Evolutionary conservation across 768 basidiomycete species (phyloP), one percentile per base, ranked within the genome.

Genomic region (Sarcodon aspratus): DNA sequence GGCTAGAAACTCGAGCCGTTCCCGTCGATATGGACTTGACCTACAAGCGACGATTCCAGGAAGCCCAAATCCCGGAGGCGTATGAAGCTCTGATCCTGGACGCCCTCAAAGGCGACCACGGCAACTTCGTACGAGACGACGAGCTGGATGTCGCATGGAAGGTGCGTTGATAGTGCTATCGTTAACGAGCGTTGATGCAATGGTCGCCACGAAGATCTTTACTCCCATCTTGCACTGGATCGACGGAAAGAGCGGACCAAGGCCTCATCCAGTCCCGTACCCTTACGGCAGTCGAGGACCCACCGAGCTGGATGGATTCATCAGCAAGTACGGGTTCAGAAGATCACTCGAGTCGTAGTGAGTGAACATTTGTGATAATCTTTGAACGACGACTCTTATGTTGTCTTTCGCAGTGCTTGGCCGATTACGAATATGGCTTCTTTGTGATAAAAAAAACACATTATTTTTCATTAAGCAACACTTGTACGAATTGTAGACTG

Each of bases 81-180:
- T 95, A 96, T 63, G 90, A 97, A 69, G 84, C 85, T 9, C 80
- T 99, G 51, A 94, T 99, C 61, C 74, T 97, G 50, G 95, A 99
- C 61, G 90, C 91, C 11, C 75, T 99, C 66, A 88, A 84, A 63
- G 95, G 95, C n/a, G 95, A 99, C 61, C 94, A 97, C 68, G 95
- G 92, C 27, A 99, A 99, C 73, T 99, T 99, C 71, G 95, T 99
- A 50, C 82, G 95, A 53, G 79, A 97, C 63, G 95, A 99, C 66
- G 95, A 99, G 67, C 74, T 99, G 57, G 95, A 97, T 59, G 82
- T 85, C 47, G 96, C 95, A 2, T 99, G 95, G 95, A 96, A 95
- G 82, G 90, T 88, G 45, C 44, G 76, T 64, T 47, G 36, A 33
- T 35, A 12, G 13, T 42, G 40, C 40, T 15, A 17, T 9, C 13